Base-by-base conservation (phyloP, 1,139 yeast genomes). In the Kodamaea ohmeri region DNA sequence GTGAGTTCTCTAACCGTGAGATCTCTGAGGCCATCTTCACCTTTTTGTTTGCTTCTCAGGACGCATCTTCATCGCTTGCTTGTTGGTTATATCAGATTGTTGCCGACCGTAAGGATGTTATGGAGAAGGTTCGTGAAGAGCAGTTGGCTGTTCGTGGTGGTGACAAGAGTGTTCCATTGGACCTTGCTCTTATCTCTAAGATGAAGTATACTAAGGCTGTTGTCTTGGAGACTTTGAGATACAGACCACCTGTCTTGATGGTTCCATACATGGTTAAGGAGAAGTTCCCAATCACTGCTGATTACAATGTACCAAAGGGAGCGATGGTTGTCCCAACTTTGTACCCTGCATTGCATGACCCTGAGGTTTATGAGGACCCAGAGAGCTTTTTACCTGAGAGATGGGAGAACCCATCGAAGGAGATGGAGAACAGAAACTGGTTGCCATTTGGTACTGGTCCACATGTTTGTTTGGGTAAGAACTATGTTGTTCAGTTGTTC, bases 41-140 rank as follows among this genome's bases (percentile, higher is more conserved):
- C 15, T 92, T 92, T 63, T 73, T 92, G 61, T 92, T 92, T 63
- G 98, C 98, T 19, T 85, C 96, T 7, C 98, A 92, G 67, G 98
- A 92, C 65, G 98, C 98, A 22, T 85, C 97, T 6, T 88, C 97
- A 3, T 87, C 96, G n/a, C 82, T 95, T 52, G 95, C 96, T 47
- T 90, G 97, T 63, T 92, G 98, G 98, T 75, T 92, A 57, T 92
- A 90, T 79, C 98, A 92, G 71, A 77, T 88, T 52, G 83, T 89
- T 40, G 90, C 96, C 47, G 98, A 92, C 63, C 79, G 96, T 57
- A 97, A 97, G 32, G 97, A 92, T 50, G 81, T 92, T 45, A 78
- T 79, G 59, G 72, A 64, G 32, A 89, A 88, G 62, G 76, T 92
- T 46, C 83, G 97, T 67, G 86, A 85, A 62, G 98, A 92, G 67